A percentile compares a stretch with the other conserved stretches of the same genome.
phyloP scores from a whole-genome alignment of 2,329 filamentous ascomycete genomes.

The Aspergillus sojae region DNA sequence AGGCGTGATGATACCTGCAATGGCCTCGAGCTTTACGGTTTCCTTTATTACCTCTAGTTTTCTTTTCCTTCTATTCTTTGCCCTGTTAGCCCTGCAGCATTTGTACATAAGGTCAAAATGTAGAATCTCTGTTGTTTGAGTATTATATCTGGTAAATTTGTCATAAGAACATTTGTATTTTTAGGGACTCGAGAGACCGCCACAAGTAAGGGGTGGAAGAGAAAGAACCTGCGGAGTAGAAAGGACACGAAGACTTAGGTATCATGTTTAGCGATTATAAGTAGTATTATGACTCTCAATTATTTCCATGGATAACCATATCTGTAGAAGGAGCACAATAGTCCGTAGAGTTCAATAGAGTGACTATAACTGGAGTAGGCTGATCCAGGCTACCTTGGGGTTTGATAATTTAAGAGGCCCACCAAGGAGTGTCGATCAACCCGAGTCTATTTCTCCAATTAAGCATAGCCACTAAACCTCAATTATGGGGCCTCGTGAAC shows the following conservation, averaged over 20 bases:
- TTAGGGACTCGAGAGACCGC: background rate
- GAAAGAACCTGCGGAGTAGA: too few relatives aligned
- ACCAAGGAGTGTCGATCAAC: slow-evolving; percentile 17
- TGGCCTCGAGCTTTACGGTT: slow-evolving; percentile 9
- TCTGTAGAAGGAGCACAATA: background rate
- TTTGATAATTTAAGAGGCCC: slow-evolving; percentile 1
- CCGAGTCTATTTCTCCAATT: slow-evolving; percentile 10
- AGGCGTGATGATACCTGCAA: slow-evolving; percentile 38
- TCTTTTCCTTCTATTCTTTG: slow-evolving; percentile 10
- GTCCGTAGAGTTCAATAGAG: background rate
- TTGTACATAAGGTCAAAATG: slow-evolving; percentile 38
- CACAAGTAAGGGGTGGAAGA: background rate
- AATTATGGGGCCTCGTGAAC: slow-evolving; percentile 14
- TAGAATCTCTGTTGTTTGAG: background rate
- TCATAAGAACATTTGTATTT: background rate
- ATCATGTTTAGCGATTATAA: background rate
- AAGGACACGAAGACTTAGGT: background rate
- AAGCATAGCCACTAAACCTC: slow-evolving; percentile 15
- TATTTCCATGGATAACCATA: background rate
- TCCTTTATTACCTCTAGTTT: slow-evolving; percentile 17
- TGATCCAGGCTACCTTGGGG: background rate
- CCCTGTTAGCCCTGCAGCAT: background rate
- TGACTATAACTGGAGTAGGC: background rate
- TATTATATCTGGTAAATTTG: background rate
- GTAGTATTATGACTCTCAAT: background rate